Base-by-base conservation (phyloP, 345 rosid species). In the Sonneratia alba region DNA sequence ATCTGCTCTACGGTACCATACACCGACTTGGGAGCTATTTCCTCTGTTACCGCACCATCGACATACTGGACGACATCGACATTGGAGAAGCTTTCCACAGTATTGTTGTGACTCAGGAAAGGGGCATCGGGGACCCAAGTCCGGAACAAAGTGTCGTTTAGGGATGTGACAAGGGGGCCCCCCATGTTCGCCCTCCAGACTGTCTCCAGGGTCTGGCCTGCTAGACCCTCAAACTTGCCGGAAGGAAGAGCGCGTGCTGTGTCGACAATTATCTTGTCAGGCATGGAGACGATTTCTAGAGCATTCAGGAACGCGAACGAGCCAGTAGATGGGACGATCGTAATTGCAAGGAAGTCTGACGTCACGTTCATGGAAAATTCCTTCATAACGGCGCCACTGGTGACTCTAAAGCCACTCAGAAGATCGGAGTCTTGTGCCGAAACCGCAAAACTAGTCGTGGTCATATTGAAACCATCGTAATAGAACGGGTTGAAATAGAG, bases 151-250 rank as follows among this genome's bases (percentile, higher is more conserved):
- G 92, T 83, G 75, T 94, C 98, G 64, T 84, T 86, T n/a, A 24
- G 70, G 32, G 76, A 73, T 18, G 89, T 76, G 55, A 94, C 79
- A 2, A 72, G 56, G 0, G 87, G 76, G 53, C 98, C 98, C 3
- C 98, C 98, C 98, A 94, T 91, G 79, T 94, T 94, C 72, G 91
- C 84, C 76, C 98, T 88, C 75, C 79, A 69, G 61, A 86, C 87
- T 0, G 93, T 90, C 86, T 94, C 89, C 21, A 90, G 76, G 47
- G 97, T 94, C 82, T 90, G 91, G 69, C 16, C 72, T 6, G 77
- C 21, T 73, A 88, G 73, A 45, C 87, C 91, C 12, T 74, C 80
- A 83, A 86, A 87, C 51, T 4, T 77, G 53, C 74, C 81, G 0
- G 76, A 42, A 18, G 85, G 77, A 49, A 76, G 63, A 1, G 79